These are phyloP conservation scores for Cercis canadensis DNA, from an alignment of 306 rosid species.

Conservation along the genomic window DNA sequence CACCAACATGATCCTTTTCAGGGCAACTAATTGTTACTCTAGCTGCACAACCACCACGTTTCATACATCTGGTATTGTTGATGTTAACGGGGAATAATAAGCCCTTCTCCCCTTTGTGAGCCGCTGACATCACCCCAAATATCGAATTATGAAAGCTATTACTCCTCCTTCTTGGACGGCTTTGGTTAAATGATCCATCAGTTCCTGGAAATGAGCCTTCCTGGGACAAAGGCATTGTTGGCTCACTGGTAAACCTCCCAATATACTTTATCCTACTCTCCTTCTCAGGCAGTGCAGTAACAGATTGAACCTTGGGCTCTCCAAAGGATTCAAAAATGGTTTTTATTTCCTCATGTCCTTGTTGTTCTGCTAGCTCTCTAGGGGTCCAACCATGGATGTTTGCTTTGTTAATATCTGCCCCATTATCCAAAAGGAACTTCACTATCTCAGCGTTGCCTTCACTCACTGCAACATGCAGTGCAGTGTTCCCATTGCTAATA, in stretches of 20 bases:
- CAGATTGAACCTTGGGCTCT: slow-evolving; percentile 51
- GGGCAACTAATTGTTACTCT: slow-evolving; percentile 81
- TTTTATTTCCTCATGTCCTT: slow-evolving; percentile 72
- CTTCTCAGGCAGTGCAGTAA: slow-evolving; percentile 43
- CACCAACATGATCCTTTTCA: slow-evolving; percentile 59
- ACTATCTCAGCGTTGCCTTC: slow-evolving; percentile 72
- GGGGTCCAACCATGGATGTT: slow-evolving; percentile 79
- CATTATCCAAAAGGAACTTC: slow-evolving; percentile 63
- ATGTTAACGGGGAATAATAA: slow-evolving; percentile 30
- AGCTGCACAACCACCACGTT: slow-evolving; percentile 17
- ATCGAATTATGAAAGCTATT: slow-evolving; percentile 76
- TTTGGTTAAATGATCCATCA: slow-evolving; percentile 53
- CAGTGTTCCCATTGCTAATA: slow-evolving; percentile 58
- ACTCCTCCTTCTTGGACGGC: slow-evolving; percentile 68
- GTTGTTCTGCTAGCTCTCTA: slow-evolving; percentile 81
- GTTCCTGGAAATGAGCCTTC: slow-evolving; percentile 46
- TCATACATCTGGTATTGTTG: slow-evolving; percentile 30
- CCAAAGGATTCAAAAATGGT: slow-evolving; percentile 52
- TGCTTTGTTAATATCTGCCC: slow-evolving; percentile 68
- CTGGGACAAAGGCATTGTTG: slow-evolving; percentile 57
- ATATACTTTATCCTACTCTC: slow-evolving; percentile 49
- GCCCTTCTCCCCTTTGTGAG: slow-evolving; percentile 59
- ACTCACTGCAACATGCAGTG: slow-evolving; percentile 79
- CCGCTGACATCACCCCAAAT: slow-evolving; percentile 81
- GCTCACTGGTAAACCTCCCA: slow-evolving; percentile 78